phyloP scores from a whole-genome alignment of 2,329 filamentous ascomycete genomes.

The Colletotrichum eremochloae region DNA sequence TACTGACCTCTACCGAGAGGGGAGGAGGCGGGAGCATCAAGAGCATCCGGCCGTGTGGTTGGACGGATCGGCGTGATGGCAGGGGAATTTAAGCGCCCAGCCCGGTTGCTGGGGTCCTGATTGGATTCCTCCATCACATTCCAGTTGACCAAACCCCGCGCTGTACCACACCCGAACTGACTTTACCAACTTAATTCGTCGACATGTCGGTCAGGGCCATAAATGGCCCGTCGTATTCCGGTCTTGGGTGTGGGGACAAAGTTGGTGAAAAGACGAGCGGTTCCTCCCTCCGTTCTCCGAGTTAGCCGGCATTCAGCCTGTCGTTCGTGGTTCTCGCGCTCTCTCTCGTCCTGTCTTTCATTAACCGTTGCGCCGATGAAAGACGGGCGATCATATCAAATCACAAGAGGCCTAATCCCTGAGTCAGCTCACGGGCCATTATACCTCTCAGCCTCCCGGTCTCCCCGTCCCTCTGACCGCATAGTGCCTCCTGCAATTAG shows the following conservation, averaged over 20 bases:
- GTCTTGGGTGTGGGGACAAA: background rate
- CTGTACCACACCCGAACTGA: conserved; percentile 38
- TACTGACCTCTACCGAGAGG: conserved; percentile 45
- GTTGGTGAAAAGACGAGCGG: conserved; percentile 34
- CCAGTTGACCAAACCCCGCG: conserved; percentile 39
- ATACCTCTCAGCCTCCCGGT: background rate
- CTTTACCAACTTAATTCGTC: conserved; percentile 42
- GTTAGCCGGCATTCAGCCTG: conserved; percentile 3
- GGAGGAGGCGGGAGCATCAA: conserved; percentile 45
- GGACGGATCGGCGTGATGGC: conserved; percentile 52
- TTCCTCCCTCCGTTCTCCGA: conserved; percentile 1
- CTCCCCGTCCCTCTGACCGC: conserved; percentile 26
- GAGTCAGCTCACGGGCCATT: conserved; percentile 23
- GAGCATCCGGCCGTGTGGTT: conserved; percentile 54
- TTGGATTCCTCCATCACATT: conserved; percentile 45
- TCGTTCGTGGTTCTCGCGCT: conserved; percentile 5
- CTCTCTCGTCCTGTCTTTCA: conserved; percentile 23
- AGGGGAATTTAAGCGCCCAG: conserved; percentile 56
- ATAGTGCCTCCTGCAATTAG: conserved; percentile 36
- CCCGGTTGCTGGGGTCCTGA: conserved; percentile 42
- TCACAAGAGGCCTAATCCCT: conserved; percentile 22
- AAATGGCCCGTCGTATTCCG: background rate
- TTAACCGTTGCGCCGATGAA: conserved; percentile 3
- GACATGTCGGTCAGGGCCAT: conserved; percentile 19
- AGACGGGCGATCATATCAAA: background rate